These are phyloP conservation scores for Circinella minor DNA, from an alignment of 371 early-diverging fungal genomes.

Conservation along the genomic window DNA sequence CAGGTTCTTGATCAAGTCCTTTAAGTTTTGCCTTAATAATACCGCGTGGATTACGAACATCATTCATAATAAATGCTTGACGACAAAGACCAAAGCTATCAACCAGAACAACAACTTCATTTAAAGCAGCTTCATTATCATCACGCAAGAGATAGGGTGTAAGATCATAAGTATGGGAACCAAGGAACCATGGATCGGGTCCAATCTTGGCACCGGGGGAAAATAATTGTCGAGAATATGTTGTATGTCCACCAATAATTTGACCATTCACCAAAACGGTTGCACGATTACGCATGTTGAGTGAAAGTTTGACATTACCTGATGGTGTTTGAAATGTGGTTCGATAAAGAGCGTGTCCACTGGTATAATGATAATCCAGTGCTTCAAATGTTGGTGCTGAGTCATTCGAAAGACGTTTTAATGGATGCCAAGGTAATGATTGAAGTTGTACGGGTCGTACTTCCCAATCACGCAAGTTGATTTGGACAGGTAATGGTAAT, in stretches of 20 bases:
- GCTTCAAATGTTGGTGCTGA: conserved; percentile 34
- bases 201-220: conserved; percentile 75
- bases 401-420: conserved; percentile 23
- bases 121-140: conserved; percentile 30
- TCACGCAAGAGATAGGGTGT: conserved; percentile 30
- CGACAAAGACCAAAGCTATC: conserved; percentile 81
- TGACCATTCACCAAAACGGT: conserved; percentile 72
- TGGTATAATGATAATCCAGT: conserved; percentile 66
- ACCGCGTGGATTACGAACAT: conserved; percentile 80
- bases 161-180: conserved; percentile 53
- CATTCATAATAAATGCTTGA: conserved; percentile 78
- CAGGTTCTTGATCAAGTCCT: conserved; percentile 43
- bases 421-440: conserved; percentile 46
- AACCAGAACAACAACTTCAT: conserved; percentile 70
- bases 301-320: conserved; percentile 39
- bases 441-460: conserved; percentile 37
- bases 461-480: conserved; percentile 34
- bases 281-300: conserved; percentile 76
- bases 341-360: conserved; percentile 73
- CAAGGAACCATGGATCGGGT: conserved; percentile 68
- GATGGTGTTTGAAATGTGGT: conserved; percentile 31
- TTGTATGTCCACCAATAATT: conserved; percentile 79
- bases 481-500: conserved; percentile 25
- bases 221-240: conserved; percentile 68
- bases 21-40: conserved; percentile 62